A percentile compares a stretch with the other conserved stretches of the same genome.
These are phyloP conservation scores for Acer campestre DNA, from an alignment of 345 rosid species.

Conservation along the genomic window DNA sequence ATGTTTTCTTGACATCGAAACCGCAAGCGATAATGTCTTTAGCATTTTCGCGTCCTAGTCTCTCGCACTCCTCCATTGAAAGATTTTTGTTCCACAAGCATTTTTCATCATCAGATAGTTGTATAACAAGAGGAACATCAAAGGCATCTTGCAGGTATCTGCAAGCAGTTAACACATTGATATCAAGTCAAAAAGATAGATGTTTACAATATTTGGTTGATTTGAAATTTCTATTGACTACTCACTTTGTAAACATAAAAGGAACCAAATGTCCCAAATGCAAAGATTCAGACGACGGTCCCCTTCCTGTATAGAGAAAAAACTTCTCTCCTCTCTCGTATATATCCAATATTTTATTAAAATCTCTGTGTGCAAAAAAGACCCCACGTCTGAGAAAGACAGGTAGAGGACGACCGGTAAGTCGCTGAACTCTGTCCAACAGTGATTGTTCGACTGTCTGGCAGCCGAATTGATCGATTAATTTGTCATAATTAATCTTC, in stretches of 20 bases:
- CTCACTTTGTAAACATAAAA: conserved; percentile 93
- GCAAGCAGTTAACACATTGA: conserved; percentile 17
- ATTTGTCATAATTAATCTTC: conserved; percentile 87
- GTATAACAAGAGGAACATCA: conserved; percentile 89
- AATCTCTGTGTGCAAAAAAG: conserved; percentile 91
- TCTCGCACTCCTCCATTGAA: conserved; percentile 75
- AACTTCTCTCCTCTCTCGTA: conserved; percentile 82
- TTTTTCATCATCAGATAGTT: conserved; percentile 92
- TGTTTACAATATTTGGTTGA: not conserved
- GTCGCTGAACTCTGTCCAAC: conserved; percentile 69
- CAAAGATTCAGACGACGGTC: conserved; percentile 94
- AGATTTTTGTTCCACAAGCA: conserved; percentile 78
- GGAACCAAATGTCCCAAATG: conserved; percentile 94
- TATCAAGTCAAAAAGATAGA: no score
- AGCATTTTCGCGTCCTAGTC: conserved; percentile 91
- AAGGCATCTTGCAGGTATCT: conserved; percentile 88
- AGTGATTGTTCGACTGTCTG: conserved; percentile 63
- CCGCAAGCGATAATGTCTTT: conserved; percentile 96
- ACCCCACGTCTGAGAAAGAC: conserved; percentile 90
- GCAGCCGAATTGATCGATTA: conserved; percentile 88
- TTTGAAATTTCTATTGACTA: not conserved
- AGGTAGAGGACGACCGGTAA: conserved; percentile 71
- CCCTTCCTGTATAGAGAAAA: conserved; percentile 88
- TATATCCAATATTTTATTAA: conserved; percentile 72
- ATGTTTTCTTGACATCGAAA: conserved; percentile 74